phyloP scores from a whole-genome alignment of 805 yeast genomes.

The Spathaspora girioi region DNA sequence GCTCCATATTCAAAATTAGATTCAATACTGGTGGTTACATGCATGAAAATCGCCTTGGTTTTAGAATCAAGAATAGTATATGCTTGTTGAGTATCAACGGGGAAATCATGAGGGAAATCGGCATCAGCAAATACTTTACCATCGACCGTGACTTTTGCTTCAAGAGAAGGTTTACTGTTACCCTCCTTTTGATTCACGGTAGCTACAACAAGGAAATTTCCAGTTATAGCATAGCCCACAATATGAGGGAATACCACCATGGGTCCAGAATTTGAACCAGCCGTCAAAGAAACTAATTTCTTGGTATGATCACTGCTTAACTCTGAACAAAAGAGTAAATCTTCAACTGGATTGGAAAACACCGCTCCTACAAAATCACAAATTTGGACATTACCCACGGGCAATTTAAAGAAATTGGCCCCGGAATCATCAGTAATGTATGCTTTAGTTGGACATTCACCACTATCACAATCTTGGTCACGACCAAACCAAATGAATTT shows the following conservation, averaged over 20 bases:
- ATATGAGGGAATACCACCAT: slow-evolving; percentile 49
- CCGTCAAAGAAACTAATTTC: slow-evolving; percentile 46
- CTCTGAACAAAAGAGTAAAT: slow-evolving; percentile 63
- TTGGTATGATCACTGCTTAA: slow-evolving; percentile 17
- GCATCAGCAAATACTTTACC: slow-evolving; percentile 77
- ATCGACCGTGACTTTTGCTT: slow-evolving; percentile 74
- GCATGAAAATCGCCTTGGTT: slow-evolving; percentile 73
- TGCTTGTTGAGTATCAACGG: slow-evolving; percentile 45
- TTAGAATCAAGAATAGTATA: slow-evolving; percentile 78
- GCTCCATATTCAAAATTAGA: slow-evolving; percentile 65
- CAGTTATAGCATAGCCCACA: slow-evolving; percentile 71
- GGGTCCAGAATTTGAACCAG: slow-evolving; percentile 37
- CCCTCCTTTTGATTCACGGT: slow-evolving; percentile 31
- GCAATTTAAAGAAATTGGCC: slow-evolving; percentile 49
- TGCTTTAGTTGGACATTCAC: slow-evolving; percentile 54
- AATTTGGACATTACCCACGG: slow-evolving; percentile 43
- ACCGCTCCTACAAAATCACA: slow-evolving; percentile 70
- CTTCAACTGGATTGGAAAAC: slow-evolving; percentile 41
- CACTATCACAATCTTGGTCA: slow-evolving; percentile 39
- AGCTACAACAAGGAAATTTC: slow-evolving; percentile 74
- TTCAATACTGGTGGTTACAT: slow-evolving; percentile 63
- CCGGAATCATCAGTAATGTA: slow-evolving; percentile 71
- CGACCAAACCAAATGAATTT: slow-evolving; percentile 67
- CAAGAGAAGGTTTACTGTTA: slow-evolving; percentile 44
- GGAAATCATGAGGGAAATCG: slow-evolving; percentile 63